A percentile compares a stretch with the other conserved stretches of the same genome.
phyloP scores from a whole-genome alignment of 805 yeast genomes.

The Zygoascus flipseniorum region DNA sequence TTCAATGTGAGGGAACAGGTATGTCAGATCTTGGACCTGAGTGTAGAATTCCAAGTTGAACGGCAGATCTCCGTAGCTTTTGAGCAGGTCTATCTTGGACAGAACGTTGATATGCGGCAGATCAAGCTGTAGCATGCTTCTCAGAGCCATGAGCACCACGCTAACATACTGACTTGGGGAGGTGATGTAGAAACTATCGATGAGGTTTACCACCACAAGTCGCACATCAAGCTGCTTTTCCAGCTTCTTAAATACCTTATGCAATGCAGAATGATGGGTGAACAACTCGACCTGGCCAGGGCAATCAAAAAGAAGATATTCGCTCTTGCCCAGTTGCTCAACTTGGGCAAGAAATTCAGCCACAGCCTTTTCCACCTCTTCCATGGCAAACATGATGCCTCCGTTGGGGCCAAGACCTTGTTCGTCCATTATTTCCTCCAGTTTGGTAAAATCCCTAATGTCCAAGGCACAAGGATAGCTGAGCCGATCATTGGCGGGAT shows the following conservation, averaged over 20 bases:
- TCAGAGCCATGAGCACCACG: slow-evolving; percentile 63
- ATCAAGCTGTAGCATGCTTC: slow-evolving; percentile 90
- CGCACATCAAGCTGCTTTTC: slow-evolving; percentile 61
- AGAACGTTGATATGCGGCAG: slow-evolving; percentile 90
- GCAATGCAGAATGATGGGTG: slow-evolving; percentile 77
- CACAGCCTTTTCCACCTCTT: slow-evolving; percentile 42
- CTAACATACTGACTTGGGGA: slow-evolving; percentile 87
- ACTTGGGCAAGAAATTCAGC: slow-evolving; percentile 53
- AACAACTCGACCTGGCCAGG: slow-evolving; percentile 96
- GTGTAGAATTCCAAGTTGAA: slow-evolving; percentile 81
- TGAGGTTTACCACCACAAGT: slow-evolving; percentile 62
- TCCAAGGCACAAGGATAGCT: slow-evolving; percentile 71
- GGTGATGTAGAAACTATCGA: slow-evolving; percentile 75
- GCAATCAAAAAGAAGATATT: slow-evolving; percentile 74
- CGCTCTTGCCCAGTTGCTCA: slow-evolving; percentile 45
- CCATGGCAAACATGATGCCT: slow-evolving; percentile 83
- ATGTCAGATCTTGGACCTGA: slow-evolving; percentile 77
- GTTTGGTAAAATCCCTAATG: slow-evolving; percentile 63
- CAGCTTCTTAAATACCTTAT: slow-evolving; percentile 54
- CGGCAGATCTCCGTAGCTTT: slow-evolving; percentile 67
- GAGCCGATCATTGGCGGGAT: slow-evolving; percentile 76
- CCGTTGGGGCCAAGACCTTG: slow-evolving; percentile 80
- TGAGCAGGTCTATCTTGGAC: slow-evolving; percentile 78
- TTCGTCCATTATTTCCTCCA: slow-evolving; percentile 72
- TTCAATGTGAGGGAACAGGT: slow-evolving; percentile 58